phyloP scores from a whole-genome alignment of 331 rosid genomes.

The Rhamnella rubrinervis region DNA sequence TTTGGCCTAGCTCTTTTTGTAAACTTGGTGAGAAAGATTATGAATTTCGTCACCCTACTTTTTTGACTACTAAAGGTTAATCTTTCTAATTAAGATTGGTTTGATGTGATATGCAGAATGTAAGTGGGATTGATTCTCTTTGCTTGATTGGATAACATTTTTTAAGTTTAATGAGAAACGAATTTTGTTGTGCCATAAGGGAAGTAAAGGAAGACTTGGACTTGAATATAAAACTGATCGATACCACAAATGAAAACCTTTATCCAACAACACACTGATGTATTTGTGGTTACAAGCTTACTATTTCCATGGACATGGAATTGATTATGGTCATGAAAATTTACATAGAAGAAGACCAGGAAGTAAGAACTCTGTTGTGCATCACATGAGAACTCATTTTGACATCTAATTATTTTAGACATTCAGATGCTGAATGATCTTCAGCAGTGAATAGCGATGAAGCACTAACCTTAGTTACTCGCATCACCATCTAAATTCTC shows the following conservation, averaged over 20 bases:
- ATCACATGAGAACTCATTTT: no score
- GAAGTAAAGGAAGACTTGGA: not conserved
- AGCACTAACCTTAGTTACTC: no score
- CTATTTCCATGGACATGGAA: no score
- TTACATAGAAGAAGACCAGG: no score
- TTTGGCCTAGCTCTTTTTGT: not conserved
- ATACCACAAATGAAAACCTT: not conserved
- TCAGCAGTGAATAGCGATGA: no score
- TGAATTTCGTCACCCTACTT: not conserved
- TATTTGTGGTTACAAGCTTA: no score
- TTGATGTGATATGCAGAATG: not conserved
- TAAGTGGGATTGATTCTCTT: constrained; percentile 8
- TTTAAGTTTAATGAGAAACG: not conserved
- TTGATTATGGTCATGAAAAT: no score
- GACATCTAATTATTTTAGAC: no score
- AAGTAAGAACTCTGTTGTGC: no score
- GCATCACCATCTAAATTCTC: no score
- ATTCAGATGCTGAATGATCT: no score
- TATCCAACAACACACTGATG: no score
- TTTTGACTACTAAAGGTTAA: not conserved
- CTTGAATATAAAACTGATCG: not conserved
- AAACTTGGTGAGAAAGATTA: not conserved
- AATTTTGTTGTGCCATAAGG: not conserved
- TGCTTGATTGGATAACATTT: not conserved
- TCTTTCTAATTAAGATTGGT: constrained; percentile 16